Evolutionary conservation across 495 filamentous ascomycete species (phyloP), one percentile per base, ranked within the genome.

Genomic region (Lophiostoma macrostomum): DNA sequence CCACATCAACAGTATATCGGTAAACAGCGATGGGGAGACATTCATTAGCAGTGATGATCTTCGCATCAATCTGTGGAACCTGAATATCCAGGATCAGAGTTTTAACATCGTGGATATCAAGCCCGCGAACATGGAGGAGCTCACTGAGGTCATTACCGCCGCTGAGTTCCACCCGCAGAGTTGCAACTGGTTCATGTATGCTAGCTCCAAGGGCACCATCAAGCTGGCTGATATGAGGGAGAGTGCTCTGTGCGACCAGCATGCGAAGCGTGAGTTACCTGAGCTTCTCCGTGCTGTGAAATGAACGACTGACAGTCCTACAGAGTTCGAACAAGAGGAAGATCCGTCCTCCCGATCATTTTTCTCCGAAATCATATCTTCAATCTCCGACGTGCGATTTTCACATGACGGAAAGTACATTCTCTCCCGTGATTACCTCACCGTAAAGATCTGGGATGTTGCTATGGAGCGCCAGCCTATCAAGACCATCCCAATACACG

Each of bases 61-160:
- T 43, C 85, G 93, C 29, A 93, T 98, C 75, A 98, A 98, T 74
- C 76, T 98, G 39, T 98, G 93, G 93, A 97, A 98, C 62, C 74
- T 97, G 61, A 96, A 98, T 71, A 97, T 98, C 46, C 94, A 98
- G 71, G 93, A 97, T 57, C 91, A 97, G 72, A 97, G 93, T 77
- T 98, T 98, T 80, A 98, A 98, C 74, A 98, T 98, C 66, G 93
- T 98, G 54, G 93, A 98, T 71, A 98, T 98, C 72, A 98, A 98
- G 69, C 93, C 93, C 1, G 93, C 93, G 10, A 98, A 98, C 70
- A 98, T 98, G 93, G 93, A 98, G 71, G 93, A 98, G 74, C 77
- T 98, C 58, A 98, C 93, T 1, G 93, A 98, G 71, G 93, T 98
- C 50, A 97, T 98, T 61, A 98, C 93, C 23, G 93, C 93, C 28